phyloP scores from a whole-genome alignment of 495 filamentous ascomycete species.

The Sphaerosporella brunnea region DNA sequence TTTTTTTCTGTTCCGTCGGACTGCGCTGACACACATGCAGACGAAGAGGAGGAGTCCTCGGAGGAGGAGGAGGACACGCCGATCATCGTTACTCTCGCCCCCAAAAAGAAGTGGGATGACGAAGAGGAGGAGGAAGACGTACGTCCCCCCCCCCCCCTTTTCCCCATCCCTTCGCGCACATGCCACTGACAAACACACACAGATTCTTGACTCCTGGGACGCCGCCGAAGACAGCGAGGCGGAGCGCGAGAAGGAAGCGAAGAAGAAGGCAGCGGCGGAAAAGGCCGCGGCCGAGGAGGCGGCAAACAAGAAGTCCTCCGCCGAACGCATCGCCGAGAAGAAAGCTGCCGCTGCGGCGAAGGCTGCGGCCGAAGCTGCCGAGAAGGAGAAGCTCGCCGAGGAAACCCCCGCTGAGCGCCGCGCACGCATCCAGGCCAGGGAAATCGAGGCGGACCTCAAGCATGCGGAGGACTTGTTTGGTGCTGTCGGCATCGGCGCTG shows the following conservation, averaged over 20 bases:
- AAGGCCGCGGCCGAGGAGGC: conserved; percentile 87
- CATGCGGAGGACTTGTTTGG: conserved; percentile 88
- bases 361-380: conserved; percentile 35
- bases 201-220: conserved; percentile 96
- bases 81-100: conserved; percentile 3
- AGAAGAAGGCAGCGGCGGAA: conserved; percentile 62
- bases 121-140: conserved; percentile 85
- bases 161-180: not conserved
- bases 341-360: conserved; percentile 33
- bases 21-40: no score
- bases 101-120: conserved; percentile 59
- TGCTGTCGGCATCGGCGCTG: conserved; percentile 47
- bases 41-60: conserved; percentile 11
- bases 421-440: conserved; percentile 48
- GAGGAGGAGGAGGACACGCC: conserved; percentile 7
- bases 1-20: no score
- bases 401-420: conserved; percentile 56
- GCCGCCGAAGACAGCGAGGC: conserved; percentile 92
- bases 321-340: conserved; percentile 71
- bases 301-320: conserved; percentile 77
- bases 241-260: conserved; percentile 65
- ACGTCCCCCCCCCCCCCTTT: conserved; percentile 24
- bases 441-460: conserved; percentile 57
- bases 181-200: not conserved
- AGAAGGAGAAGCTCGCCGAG: conserved; percentile 41